Conservation (phyloP, 2,329 filamentous ascomycete species). For the Aureobasidium namibiae region DNA sequence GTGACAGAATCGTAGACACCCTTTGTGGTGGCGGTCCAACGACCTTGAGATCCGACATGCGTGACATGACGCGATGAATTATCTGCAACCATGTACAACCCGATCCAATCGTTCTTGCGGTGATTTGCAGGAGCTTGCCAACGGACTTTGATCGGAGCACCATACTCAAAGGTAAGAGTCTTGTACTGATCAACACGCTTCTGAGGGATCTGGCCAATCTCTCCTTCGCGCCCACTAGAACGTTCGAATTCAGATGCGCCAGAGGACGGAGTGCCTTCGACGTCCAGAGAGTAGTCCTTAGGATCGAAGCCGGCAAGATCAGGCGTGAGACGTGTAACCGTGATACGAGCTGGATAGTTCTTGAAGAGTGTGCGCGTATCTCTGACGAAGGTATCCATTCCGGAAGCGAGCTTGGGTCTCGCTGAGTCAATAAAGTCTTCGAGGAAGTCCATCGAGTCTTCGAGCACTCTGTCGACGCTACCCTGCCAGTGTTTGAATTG, state of each 20-base stretch:
- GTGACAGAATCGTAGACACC: constrained; percentile 68
- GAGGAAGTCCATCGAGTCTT: constrained; percentile 78
- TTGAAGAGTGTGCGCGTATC: constrained; percentile 85
- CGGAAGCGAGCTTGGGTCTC: constrained; percentile 74
- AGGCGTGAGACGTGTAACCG: constrained; percentile 68
- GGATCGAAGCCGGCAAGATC: constrained; percentile 74
- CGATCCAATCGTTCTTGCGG: constrained; percentile 88
- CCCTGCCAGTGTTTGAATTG: constrained; percentile 77
- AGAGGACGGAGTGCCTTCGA: constrained; percentile 48
- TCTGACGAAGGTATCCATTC: constrained; percentile 77
- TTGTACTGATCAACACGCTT: constrained; percentile 54
- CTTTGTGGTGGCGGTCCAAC: constrained; percentile 76
- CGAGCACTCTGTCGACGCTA: constrained; percentile 78
- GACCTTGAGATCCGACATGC: constrained; percentile 73
- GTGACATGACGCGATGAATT: constrained; percentile 81
- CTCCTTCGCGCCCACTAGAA: constrained; percentile 65
- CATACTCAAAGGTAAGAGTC: constrained; percentile 78
- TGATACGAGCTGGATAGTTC: constrained; percentile 78
- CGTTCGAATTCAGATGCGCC: constrained; percentile 46
- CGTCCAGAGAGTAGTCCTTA: constrained; percentile 67
- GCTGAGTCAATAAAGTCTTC: constrained; percentile 85
- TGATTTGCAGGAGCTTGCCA: constrained; percentile 88
- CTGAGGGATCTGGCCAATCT: constrained; percentile 58
- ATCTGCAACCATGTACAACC: constrained; percentile 91
- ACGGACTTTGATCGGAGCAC: constrained; percentile 76